A percentile compares a stretch with the other conserved stretches of the same genome.
Evolutionary conservation across 208 protist species (phyloP).

Genomic region (Crithidia fasciculata): DNA sequence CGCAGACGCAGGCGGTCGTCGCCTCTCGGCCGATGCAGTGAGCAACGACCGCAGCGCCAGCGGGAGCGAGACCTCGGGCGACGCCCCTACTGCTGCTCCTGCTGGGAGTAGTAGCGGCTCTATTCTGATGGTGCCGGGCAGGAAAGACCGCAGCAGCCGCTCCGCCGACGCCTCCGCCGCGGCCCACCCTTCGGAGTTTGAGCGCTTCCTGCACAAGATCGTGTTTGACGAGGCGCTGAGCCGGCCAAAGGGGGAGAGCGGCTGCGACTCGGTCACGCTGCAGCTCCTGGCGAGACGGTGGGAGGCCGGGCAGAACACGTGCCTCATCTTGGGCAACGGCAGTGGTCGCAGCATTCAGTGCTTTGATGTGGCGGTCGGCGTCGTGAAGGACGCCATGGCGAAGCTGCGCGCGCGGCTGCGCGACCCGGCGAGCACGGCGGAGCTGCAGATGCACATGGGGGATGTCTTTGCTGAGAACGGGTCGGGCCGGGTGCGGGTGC

Average conservation of each 20-base stretch:
- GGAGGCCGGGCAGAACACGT: conserved; percentile 36
- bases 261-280: conserved; percentile 31
- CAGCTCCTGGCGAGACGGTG: conserved; percentile 24
- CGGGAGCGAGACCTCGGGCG: not conserved
- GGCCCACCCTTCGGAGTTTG: conserved; percentile 14
- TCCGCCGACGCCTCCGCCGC: not conserved
- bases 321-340: conserved; percentile 33
- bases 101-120: not conserved
- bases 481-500: not conserved
- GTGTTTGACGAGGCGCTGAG: conserved; percentile 38
- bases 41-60: not conserved
- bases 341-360: conserved; percentile 24
- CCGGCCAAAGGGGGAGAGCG: conserved; percentile 14
- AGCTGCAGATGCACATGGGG: conserved; percentile 23
- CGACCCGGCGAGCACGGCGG: conserved; percentile 17
- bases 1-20: not conserved
- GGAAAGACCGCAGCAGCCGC: not conserved
- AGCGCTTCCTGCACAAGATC: conserved; percentile 17
- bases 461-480: conserved; percentile 7
- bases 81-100: not conserved
- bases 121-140: conserved; percentile 7
- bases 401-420: conserved; percentile 12
- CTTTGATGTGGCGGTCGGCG: conserved; percentile 11
- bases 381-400: conserved; percentile 14
- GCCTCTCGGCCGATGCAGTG: not conserved